phyloP scores from a whole-genome alignment of 2,329 filamentous ascomycete genomes.

The Ceratocystis diversiconidia region DNA sequence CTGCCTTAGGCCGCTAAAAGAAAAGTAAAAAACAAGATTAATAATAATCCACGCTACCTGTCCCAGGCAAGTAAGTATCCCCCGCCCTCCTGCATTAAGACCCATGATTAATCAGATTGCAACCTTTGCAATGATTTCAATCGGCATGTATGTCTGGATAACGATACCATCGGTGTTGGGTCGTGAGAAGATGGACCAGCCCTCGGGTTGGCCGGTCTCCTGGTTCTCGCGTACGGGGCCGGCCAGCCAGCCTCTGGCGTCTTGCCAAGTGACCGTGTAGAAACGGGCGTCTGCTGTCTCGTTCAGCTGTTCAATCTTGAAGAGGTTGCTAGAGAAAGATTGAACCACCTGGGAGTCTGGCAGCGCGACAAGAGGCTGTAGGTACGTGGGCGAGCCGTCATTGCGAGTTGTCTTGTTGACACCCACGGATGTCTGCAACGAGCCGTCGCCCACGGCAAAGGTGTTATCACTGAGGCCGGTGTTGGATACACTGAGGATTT shows the following conservation, averaged over 20 bases:
- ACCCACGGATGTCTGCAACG: not conserved
- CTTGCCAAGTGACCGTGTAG: slow-evolving; percentile 9
- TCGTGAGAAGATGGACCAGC: slow-evolving; percentile 7
- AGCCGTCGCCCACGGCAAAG: not conserved
- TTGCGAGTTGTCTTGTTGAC: slow-evolving; percentile 5
- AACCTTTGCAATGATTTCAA: slow-evolving; percentile 14
- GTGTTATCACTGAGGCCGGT: not conserved
- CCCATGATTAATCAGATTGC: not conserved
- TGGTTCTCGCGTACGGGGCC: slow-evolving; percentile 1
- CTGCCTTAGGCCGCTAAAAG: slow-evolving; percentile 2
- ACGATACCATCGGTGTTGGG: not conserved
- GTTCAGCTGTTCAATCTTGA: not conserved
- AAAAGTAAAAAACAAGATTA: not conserved
- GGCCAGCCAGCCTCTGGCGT: slow-evolving; percentile 11
- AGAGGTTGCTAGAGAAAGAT: not conserved
- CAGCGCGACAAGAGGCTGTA: not conserved
- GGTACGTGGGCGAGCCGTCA: not conserved
- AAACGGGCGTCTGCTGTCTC: not conserved
- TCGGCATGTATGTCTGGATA: slow-evolving; percentile 3
- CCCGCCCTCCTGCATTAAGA: not conserved
- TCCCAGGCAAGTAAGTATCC: not conserved
- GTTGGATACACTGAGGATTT: slow-evolving; percentile 7
- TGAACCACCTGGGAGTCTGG: not conserved
- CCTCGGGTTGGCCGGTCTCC: not conserved
- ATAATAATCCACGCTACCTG: not conserved